These are phyloP conservation scores for Beta corolliflora DNA, from an alignment of 179 eudicot genomes.

Conservation along the genomic window DNA sequence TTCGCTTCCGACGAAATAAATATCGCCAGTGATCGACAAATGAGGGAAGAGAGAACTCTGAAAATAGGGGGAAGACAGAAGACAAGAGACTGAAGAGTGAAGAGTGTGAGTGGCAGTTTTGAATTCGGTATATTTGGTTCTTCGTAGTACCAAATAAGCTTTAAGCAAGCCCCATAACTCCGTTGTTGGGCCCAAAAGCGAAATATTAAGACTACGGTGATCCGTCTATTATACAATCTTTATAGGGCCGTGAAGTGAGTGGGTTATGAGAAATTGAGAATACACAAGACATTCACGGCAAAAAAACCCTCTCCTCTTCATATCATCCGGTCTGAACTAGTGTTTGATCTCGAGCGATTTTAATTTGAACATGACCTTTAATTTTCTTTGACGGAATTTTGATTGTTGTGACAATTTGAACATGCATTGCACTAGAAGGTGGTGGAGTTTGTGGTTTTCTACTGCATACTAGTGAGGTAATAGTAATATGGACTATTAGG, in stretches of 20 bases:
- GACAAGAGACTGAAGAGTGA: no score
- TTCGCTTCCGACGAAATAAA: background rate
- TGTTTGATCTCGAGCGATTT: no score
- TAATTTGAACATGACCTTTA: no score
- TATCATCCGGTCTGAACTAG: no score
- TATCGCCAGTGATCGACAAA: conserved; percentile 11
- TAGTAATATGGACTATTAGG: no score
- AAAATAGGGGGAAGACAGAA: background rate
- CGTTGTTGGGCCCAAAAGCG: background rate
- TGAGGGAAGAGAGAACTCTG: background rate
- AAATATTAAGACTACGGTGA: background rate
- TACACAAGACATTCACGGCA: background rate
- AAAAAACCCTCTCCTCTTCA: no score
- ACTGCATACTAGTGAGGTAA: no score
- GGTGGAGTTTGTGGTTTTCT: no score
- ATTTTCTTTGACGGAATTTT: no score
- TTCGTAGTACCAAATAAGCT: background rate
- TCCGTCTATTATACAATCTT: background rate
- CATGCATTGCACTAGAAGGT: no score
- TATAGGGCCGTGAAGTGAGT: background rate
- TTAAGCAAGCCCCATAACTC: conserved; percentile 1
- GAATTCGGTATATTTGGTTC: background rate
- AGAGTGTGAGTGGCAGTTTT: conserved; percentile 9
- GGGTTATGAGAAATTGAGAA: background rate
- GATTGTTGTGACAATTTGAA: no score